Conservation (phyloP, 768 basidiomycete species). For the Suillus ampliporus region DNA sequence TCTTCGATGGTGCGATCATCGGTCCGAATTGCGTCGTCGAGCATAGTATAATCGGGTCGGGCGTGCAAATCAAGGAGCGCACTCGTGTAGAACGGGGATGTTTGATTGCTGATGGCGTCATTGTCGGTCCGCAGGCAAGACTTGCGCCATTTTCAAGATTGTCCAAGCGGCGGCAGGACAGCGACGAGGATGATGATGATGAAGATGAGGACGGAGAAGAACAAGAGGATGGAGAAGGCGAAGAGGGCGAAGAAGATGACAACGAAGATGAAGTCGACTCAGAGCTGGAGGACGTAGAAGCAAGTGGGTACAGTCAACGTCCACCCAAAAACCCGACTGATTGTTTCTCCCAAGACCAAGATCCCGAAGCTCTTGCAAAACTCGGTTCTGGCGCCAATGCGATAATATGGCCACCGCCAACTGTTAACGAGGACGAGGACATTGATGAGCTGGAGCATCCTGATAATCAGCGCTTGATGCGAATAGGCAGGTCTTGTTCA, state of each 20-base stretch:
- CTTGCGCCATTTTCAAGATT: constrained; percentile 76
- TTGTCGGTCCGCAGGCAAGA: constrained; percentile 72
- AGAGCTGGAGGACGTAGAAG: constrained; percentile 71
- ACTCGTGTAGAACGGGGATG: constrained; percentile 75
- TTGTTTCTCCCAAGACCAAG: constrained; percentile 49
- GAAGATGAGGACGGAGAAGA: constrained; percentile 38
- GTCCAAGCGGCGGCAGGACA: constrained; percentile 53
- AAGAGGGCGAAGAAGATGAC: constrained; percentile 30
- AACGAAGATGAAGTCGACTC: constrained; percentile 52
- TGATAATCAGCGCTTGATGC: constrained; percentile 77
- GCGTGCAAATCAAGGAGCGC: constrained; percentile 72
- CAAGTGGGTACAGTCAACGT: constrained; percentile 48
- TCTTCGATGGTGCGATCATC: constrained; percentile 80
- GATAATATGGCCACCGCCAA: constrained; percentile 78
- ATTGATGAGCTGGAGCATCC: constrained; percentile 64
- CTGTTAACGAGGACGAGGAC: constrained; percentile 64
- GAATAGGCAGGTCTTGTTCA: constrained; percentile 58
- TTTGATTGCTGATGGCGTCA: constrained; percentile 82
- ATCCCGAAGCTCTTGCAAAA: constrained; percentile 43
- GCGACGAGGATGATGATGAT: constrained; percentile 34
- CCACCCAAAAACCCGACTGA: neutral
- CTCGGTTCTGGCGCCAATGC: constrained; percentile 80
- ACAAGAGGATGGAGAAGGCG: constrained; percentile 29
- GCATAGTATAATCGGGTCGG: constrained; percentile 81
- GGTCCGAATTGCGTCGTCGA: constrained; percentile 75